These are phyloP conservation scores for Fusarium graminum DNA, from an alignment of 2,329 filamentous ascomycete genomes.

Conservation along the genomic window DNA sequence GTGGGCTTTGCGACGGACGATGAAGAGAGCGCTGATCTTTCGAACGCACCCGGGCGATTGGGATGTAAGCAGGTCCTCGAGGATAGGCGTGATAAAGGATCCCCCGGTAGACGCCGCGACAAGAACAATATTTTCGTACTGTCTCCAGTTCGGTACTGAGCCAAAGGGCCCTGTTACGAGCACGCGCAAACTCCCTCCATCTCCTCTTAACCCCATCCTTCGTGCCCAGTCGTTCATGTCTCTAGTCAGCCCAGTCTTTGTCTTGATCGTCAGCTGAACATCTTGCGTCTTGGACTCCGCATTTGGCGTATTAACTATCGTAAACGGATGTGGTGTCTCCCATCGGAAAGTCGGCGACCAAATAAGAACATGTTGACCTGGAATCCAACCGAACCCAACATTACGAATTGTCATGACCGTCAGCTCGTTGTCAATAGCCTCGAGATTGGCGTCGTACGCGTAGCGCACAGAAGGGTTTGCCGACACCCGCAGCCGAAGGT, in stretches of 20 bases:
- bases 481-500: slow-evolving; percentile 39
- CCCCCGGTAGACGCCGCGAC: slow-evolving; percentile 44
- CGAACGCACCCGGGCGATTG: slow-evolving; percentile 42
- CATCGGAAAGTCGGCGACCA: slow-evolving; percentile 46
- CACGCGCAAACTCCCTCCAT: slow-evolving; percentile 32
- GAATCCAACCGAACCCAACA: slow-evolving; percentile 42
- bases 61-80: slow-evolving; percentile 39
- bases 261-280: slow-evolving; percentile 45
- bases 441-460: slow-evolving; percentile 37
- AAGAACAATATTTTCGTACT: slow-evolving; percentile 44
- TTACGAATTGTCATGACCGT: slow-evolving; percentile 42
- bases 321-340: slow-evolving; percentile 47
- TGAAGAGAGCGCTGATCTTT: slow-evolving; percentile 42
- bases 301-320: slow-evolving; percentile 38
- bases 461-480: slow-evolving; percentile 29
- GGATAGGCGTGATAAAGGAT: slow-evolving; percentile 44
- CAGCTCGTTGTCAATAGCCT: slow-evolving; percentile 41
- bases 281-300: slow-evolving; percentile 24
- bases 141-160: slow-evolving; percentile 40
- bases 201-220: slow-evolving; percentile 23
- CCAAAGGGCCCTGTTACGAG: slow-evolving; percentile 46
- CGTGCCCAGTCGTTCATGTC: slow-evolving; percentile 45
- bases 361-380: slow-evolving; percentile 47
- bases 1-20: slow-evolving; percentile 40
- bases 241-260: slow-evolving; percentile 43